Base-by-base conservation (phyloP, 345 rosid genomes). In the Combretum micranthum region DNA sequence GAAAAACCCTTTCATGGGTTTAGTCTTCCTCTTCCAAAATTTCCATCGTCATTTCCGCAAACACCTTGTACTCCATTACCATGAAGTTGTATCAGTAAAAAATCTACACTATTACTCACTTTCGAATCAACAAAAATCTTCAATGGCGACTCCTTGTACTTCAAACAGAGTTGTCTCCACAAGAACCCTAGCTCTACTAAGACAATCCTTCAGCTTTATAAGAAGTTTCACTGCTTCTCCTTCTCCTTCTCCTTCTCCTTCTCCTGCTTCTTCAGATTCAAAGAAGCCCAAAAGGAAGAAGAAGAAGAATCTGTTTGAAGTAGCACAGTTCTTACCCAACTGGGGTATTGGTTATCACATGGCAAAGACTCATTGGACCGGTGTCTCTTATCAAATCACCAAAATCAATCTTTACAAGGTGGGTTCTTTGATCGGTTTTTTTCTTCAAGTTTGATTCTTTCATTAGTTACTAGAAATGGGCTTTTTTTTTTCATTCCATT, bases 361-460 rank as follows among this genome's bases (percentile, higher is more conserved):
- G 93, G 95, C 99, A 39, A 90, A 94, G 77, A 78, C 88, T 56
- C 99, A 94, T 69, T 90, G 99, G 99, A 58, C 50, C n/a, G 80
- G 75, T 44, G 79, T 94, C 53, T 85, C 93, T 22, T 94, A 94
- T 52, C 76, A 90, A 72, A 82, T 94, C 88, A 90, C 96, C 57
- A 94, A 85, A 64, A 81, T 90, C 80, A 88, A 90, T 75, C 99
- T 94, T 71, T 82, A 90, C 66, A 93, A 87, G 95, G 97, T 87
- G n/a, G 49, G 5, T 12, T n/a, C 37, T 48, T 49, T 16, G 5
- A 21, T 42, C 9, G 9, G 39, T 25, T 5, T 32, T 32, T 11
- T 3, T 32, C 39, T 32, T 32, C 39, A 32, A 32, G 39, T 32
- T 32, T 32, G 39, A 32, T 32, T 32, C n/a, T 37, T 9, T 13